Conservation (phyloP, 345 rosid species). For the Eucalyptus curtisii region DNA sequence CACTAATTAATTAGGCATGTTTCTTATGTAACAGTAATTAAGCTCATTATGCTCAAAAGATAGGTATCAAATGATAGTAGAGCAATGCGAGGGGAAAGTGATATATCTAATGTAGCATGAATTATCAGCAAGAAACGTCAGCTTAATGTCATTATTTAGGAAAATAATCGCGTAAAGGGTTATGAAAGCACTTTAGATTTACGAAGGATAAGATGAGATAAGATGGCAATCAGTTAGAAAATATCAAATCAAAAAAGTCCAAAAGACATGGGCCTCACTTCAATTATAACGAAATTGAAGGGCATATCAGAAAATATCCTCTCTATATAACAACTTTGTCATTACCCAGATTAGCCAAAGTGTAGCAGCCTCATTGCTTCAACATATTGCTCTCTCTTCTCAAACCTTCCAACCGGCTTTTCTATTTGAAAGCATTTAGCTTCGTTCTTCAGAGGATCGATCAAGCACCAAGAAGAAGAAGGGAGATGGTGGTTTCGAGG, state of each 20-base stretch:
- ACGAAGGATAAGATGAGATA: rapidly evolving
- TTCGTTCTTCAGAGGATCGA: not conserved
- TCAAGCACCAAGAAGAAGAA: not conserved
- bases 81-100: not conserved
- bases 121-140: not conserved
- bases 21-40: not conserved
- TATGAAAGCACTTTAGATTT: not conserved
- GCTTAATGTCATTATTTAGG: not conserved
- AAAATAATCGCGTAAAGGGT: not conserved
- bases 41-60: not conserved
- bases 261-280: not conserved
- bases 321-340: not conserved
- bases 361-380: not conserved
- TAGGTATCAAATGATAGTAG: not conserved
- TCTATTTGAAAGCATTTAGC: not conserved
- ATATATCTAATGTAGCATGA: not conserved
- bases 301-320: not conserved
- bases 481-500: slow-evolving; percentile 23
- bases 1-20: not conserved
- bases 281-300: not conserved
- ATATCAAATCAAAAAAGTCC: not conserved
- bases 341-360: not conserved
- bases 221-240: not conserved
- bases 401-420: not conserved
- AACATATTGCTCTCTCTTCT: not conserved